Conservation (phyloP, 164 flowering plant genomes). For the Echeveria elegans region DNA sequence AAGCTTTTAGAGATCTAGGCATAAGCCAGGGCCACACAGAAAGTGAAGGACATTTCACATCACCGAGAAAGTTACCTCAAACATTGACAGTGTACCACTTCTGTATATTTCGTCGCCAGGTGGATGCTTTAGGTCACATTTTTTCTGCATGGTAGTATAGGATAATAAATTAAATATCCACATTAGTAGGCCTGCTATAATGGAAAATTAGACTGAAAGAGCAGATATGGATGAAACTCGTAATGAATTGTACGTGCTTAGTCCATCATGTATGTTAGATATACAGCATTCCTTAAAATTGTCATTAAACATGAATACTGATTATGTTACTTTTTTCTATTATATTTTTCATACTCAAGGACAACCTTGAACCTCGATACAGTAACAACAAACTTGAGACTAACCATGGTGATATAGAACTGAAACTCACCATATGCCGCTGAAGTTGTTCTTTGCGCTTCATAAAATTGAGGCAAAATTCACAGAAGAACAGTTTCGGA, state of each 20-base stretch:
- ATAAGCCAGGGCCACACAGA: not conserved
- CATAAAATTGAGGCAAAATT: constrained; percentile 97
- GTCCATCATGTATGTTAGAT: not conserved
- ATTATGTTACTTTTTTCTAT: not conserved
- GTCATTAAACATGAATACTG: no score
- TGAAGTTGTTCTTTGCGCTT: constrained; percentile 98
- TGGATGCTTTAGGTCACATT: constrained; percentile 99
- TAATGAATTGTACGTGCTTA: not conserved
- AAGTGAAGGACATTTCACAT: not conserved
- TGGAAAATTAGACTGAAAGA: not conserved
- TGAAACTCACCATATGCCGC: constrained; percentile 87
- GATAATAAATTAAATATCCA: not conserved
- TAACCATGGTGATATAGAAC: not conserved
- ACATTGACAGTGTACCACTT: constrained; percentile 89
- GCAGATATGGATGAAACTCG: not conserved
- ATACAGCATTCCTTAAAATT: no score
- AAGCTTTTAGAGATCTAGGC: not conserved
- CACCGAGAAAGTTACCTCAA: constrained; percentile 50
- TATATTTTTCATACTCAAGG: not conserved
- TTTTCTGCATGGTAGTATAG: constrained; percentile 37
- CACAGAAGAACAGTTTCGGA: constrained; percentile 82
- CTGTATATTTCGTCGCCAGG: constrained; percentile 99
- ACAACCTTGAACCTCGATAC: not conserved
- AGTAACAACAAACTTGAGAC: not conserved
- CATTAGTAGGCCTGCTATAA: not conserved